Percentiles rank a stretch among this genome's conserved stretches.
These are phyloP conservation scores for Podila epicladia DNA, from an alignment of 192 early-diverging fungal species.

Conservation along the genomic window DNA sequence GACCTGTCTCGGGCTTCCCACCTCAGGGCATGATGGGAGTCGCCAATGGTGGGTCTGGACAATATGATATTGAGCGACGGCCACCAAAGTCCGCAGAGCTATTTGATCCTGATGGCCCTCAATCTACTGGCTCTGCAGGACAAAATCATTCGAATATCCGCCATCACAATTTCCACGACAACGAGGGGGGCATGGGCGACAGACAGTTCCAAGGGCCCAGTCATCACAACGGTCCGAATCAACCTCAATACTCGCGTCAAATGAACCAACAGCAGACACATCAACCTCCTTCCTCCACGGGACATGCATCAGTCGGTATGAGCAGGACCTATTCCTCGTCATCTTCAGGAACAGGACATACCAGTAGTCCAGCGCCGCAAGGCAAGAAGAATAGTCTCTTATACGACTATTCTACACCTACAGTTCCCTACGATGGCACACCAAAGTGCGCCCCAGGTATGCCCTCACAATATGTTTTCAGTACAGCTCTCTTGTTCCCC, in stretches of 20 bases:
- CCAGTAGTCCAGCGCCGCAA: conserved; percentile 13
- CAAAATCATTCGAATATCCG: conserved; percentile 5
- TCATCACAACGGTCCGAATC: no score
- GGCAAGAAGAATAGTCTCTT: conserved; percentile 37
- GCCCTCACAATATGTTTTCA: neutral
- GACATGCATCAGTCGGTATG: conserved; percentile 27
- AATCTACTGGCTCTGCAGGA: conserved; percentile 1
- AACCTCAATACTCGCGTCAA: neutral
- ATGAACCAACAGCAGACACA: conserved; percentile 12
- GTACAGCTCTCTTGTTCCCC: no score
- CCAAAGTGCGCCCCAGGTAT: conserved; percentile 25
- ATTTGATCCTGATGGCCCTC: conserved; percentile 39
- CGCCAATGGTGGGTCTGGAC: conserved; percentile 4
- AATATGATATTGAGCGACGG: conserved; percentile 39
- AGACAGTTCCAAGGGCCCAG: no score
- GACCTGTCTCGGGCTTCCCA: neutral
- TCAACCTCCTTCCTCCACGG: neutral
- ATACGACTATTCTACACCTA: conserved; percentile 27
- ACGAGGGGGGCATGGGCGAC: neutral
- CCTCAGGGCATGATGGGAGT: neutral
- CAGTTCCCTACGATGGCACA: conserved; percentile 12
- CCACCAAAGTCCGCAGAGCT: conserved; percentile 46
- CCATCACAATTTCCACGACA: conserved; percentile 7
- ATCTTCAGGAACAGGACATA: conserved; percentile 27
- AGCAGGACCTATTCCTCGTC: conserved; percentile 38